These are phyloP conservation scores for Diaporthe sp. DNA, from an alignment of 2,329 filamentous ascomycete species.

Conservation along the genomic window DNA sequence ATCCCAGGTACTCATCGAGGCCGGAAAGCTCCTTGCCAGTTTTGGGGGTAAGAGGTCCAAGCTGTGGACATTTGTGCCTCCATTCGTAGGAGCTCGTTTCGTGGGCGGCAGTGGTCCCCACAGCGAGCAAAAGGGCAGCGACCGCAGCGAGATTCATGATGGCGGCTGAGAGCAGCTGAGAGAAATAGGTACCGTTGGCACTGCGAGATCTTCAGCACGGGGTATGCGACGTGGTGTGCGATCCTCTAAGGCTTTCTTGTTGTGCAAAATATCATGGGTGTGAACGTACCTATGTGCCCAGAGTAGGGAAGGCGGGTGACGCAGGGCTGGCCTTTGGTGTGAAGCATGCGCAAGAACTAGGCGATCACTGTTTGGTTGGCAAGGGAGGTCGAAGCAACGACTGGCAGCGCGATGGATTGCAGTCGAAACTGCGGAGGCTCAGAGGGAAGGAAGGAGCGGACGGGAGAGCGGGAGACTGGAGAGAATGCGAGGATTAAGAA, in stretches of 20 bases:
- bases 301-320: neutral
- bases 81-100: slow-evolving; percentile 2
- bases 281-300: neutral
- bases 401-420: neutral
- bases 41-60: slow-evolving; percentile 44
- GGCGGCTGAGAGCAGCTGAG: too few species aligned
- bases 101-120: neutral
- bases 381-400: neutral
- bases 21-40: slow-evolving; percentile 40
- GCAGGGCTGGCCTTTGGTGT: neutral
- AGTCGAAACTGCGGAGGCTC: too few species aligned
- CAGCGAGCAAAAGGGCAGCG: neutral
- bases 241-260: too few species aligned
- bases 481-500: neutral
- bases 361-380: neutral
- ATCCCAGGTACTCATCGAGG: slow-evolving; percentile 44
- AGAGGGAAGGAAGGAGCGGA: too few species aligned
- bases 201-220: neutral
- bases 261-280: neutral
- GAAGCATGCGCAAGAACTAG: neutral
- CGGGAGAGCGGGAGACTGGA: too few species aligned
- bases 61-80: slow-evolving; percentile 45
- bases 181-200: neutral
- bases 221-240: neutral
- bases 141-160: neutral